Percentiles rank a stretch among this genome's conserved stretches.
These are phyloP conservation scores for Calonectria honghensis DNA, from an alignment of 2,329 filamentous ascomycete species.

Conservation along the genomic window DNA sequence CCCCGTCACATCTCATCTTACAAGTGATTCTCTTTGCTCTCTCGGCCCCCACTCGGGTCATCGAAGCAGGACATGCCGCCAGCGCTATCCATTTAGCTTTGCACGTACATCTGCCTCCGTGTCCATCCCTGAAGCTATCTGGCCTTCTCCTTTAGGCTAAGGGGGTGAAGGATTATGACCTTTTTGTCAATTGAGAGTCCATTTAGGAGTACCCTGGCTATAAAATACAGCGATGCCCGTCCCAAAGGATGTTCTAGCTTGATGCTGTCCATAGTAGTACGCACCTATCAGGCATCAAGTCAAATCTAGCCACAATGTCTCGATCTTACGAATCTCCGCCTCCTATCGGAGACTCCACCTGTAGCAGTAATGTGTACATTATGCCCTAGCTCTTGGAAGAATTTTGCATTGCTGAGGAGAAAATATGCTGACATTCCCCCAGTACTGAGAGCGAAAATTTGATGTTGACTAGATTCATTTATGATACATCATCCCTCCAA, in stretches of 20 bases:
- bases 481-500: neutral
- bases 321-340: neutral
- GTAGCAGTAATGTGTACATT: neutral
- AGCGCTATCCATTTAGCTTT: neutral
- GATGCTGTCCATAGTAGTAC: neutral
- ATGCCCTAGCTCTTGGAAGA: neutral
- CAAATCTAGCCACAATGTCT: neutral
- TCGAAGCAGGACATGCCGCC: neutral
- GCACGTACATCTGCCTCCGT: neutral
- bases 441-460: neutral
- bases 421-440: neutral
- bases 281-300: neutral
- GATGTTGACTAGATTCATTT: slow-evolving; percentile 27
- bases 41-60: neutral
- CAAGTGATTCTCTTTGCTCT: neutral
- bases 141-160: neutral
- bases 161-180: neutral
- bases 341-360: neutral
- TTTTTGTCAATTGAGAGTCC: neutral
- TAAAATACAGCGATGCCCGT: neutral
- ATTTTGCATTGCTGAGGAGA: neutral
- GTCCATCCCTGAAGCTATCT: neutral
- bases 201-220: neutral
- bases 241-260: neutral
- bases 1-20: neutral